Evolutionary conservation across 2,329 filamentous ascomycete species (phyloP).

Genomic region (Diaporthe sp.): DNA sequence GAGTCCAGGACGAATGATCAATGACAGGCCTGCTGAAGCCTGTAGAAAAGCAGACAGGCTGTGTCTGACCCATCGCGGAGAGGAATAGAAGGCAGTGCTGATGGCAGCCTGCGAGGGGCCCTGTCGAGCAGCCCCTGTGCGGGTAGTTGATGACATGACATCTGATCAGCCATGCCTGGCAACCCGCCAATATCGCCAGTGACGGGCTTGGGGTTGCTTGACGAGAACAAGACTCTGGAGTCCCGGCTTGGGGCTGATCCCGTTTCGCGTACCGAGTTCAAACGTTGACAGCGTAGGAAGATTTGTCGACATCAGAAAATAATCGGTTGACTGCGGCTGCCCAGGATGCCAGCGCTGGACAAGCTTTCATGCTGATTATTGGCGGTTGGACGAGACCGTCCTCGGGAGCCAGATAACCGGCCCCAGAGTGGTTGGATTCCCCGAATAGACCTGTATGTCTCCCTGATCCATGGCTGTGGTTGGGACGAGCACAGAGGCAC

Average conservation of each 20-base stretch:
- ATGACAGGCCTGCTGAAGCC: neutral
- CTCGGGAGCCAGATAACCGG: conserved; percentile 24
- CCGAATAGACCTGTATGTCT: neutral
- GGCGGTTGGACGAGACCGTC: neutral
- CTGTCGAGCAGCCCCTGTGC: neutral
- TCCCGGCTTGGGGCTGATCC: conserved; percentile 14
- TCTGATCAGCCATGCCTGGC: neutral
- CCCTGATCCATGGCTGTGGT: neutral
- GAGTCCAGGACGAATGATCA: neutral
- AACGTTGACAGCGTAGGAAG: conserved; percentile 24
- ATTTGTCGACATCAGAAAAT: conserved; percentile 18
- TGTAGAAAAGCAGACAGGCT: neutral
- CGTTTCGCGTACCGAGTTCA: conserved; percentile 21
- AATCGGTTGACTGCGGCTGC: conserved; percentile 13
- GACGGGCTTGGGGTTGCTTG: neutral
- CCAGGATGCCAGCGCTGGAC: neutral
- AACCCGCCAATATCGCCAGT: neutral
- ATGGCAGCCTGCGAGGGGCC: neutral
- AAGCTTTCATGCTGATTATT: conserved; percentile 1
- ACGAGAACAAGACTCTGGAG: neutral
- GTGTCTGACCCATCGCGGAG: neutral
- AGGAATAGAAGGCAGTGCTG: neutral
- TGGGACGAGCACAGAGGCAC: conserved; percentile 14
- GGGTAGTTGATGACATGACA: neutral
- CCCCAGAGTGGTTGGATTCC: neutral